Evolutionary conservation across 306 rosid species (phyloP).

Genomic region (Prunus campanulata): DNA sequence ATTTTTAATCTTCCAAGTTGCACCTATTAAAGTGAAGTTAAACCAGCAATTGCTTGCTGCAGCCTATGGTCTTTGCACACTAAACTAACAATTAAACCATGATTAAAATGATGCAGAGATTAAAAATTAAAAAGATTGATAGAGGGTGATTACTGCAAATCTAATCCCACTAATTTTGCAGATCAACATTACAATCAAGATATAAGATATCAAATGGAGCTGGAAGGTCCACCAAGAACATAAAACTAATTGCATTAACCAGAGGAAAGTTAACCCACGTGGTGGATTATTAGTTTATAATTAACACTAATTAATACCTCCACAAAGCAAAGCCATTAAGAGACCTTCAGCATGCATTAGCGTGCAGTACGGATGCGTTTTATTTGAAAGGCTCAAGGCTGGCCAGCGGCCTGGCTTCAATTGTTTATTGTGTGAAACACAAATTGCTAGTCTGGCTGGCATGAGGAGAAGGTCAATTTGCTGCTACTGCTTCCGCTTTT

Average conservation of each 20-base stretch:
- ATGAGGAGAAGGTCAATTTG: background rate
- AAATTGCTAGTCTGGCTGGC: background rate
- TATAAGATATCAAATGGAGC: background rate
- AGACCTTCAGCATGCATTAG: background rate
- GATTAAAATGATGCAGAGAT: background rate
- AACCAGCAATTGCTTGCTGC: background rate
- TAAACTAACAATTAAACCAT: too few relatives aligned
- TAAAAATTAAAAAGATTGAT: background rate
- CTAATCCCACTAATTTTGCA: background rate
- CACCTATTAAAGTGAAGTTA: background rate
- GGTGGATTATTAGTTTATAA: background rate
- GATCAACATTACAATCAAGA: background rate
- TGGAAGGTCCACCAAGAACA: background rate
- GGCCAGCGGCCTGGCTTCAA: background rate
- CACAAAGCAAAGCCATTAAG: background rate
- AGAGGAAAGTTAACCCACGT: background rate
- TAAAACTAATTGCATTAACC: background rate
- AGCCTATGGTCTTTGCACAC: background rate
- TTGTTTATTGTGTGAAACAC: background rate
- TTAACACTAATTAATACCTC: background rate
- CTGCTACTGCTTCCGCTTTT: background rate
- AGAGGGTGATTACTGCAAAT: conserved; percentile 3
- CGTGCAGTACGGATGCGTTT: background rate
- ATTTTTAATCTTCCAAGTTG: background rate
- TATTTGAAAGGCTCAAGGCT: background rate